Evolutionary conservation across 2,329 filamentous ascomycete genomes (phyloP), one percentile per base, ranked within the genome.

Genomic region (Capronia epimyces): DNA sequence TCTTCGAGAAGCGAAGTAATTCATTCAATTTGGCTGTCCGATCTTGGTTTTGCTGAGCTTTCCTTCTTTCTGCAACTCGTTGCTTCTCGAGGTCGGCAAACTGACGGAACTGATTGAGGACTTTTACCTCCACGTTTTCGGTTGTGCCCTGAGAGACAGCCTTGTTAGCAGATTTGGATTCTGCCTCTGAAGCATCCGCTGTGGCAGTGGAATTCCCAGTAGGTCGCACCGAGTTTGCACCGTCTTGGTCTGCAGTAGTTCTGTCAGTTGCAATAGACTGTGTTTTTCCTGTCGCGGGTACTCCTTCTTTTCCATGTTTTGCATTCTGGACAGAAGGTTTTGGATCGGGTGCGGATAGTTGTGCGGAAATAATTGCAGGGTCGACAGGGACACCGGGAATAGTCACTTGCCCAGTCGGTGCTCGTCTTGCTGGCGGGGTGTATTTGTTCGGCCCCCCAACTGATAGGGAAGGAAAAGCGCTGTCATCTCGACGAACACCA

Each of bases 1-100:
- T 93, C 60, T 84, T 81, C 1, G 93, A 89, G 68, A 98, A 98
- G 65, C 91, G 95, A 75, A 93, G 94, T 51, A 98, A 72, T 70
- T 98, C 93, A 53, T 88, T 95, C 55, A 98, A 70, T 69, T 95
- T 96, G 58, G 93, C 83, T 60, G 90, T 89, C 67, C 95, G 95
- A 66, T 97, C 93, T 52, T 82, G 75, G 15, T 75, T 74, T 16
- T 73, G 75, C 57, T 78, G 74, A 40, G 73, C 74, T 36, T 79
- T 75, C 50, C 75, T 74, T 32, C 75, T 74, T 60, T 83, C 79
- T 50, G 79, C 73, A 55, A 82, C 68, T 56, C 78, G 77, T 57
- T 80, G 63, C 64, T 83, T 84, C 66, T 84, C 81, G 16, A 66
- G 72, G 49, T 78, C 79, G 8, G 79, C 79, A 62, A 84, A 84